phyloP scores from a whole-genome alignment of 202 grass and related monocot species.

The Eragrostis tef region DNA sequence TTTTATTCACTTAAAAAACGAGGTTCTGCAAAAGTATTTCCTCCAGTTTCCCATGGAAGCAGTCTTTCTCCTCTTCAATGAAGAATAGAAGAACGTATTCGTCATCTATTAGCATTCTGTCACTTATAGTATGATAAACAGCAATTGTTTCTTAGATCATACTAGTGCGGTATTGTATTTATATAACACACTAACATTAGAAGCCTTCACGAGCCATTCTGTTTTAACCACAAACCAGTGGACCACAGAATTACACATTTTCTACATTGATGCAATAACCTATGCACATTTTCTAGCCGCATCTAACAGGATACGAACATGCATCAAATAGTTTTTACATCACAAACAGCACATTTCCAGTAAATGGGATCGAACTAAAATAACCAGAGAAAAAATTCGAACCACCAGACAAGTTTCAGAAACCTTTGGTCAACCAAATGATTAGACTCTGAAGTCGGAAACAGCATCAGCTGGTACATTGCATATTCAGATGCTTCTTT shows the following conservation, averaged over 20 bases:
- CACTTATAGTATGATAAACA: neutral
- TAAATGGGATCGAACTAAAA: neutral
- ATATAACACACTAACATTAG: neutral
- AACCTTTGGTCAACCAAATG: neutral
- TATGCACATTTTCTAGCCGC: neutral
- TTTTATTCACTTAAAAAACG: too few relatives aligned
- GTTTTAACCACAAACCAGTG: neutral
- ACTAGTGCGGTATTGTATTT: neutral
- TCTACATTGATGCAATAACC: neutral
- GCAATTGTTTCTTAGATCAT: neutral
- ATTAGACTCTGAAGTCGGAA: neutral
- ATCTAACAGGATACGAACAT: neutral
- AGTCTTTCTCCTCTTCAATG: too few relatives aligned
- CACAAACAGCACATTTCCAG: neutral
- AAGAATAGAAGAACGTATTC: too few relatives aligned
- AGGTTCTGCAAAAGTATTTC: too few relatives aligned
- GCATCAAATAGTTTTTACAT: constrained; percentile 3
- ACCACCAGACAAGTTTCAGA: neutral
- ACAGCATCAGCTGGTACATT: neutral
- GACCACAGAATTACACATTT: neutral
- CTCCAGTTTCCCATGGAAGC: too few relatives aligned
- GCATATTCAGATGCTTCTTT: neutral
- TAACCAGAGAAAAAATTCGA: neutral
- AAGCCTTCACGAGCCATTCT: neutral
- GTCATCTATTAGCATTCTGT: neutral